Conservation (phyloP, 2,329 filamentous ascomycete genomes). For the Ascochyta pisi region DNA sequence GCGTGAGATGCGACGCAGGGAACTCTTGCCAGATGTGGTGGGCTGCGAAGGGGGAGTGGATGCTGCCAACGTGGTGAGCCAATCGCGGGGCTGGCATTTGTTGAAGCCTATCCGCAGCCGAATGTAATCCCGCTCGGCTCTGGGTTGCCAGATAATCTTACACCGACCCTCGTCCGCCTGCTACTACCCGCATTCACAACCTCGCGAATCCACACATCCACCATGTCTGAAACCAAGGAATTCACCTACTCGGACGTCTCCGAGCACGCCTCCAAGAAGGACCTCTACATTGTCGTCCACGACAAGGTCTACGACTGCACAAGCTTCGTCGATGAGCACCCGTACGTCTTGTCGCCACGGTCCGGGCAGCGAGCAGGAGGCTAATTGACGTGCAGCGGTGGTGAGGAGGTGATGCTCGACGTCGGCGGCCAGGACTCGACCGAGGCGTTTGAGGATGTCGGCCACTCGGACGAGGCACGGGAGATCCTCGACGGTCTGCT, state of each 20-base stretch:
- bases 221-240: conserved; percentile 48
- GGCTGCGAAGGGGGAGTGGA: too few relatives aligned
- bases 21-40: too few relatives aligned
- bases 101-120: conserved; percentile 14
- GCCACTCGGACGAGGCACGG: conserved; percentile 97
- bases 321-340: conserved; percentile 96
- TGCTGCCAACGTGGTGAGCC: conserved; percentile 2
- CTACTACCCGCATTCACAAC: conserved; percentile 5
- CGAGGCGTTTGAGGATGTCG: conserved; percentile 98
- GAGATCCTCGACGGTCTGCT: conserved; percentile 75
- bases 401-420: conserved; percentile 97
- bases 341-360: conserved; percentile 61
- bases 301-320: conserved; percentile 94
- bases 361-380: not conserved
- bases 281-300: conserved; percentile 89
- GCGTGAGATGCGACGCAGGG: too few relatives aligned
- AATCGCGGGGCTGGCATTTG: conserved; percentile 27
- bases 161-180: conserved; percentile 21
- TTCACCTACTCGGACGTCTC: conserved; percentile 52
- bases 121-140: conserved; percentile 21
- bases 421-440: conserved; percentile 95
- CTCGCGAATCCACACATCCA: conserved; percentile 11
- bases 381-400: conserved; percentile 68
- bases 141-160: not conserved
- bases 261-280: conserved; percentile 72